These are phyloP conservation scores for Saturnispora quitensis DNA, from an alignment of 805 yeast species.

Conservation along the genomic window DNA sequence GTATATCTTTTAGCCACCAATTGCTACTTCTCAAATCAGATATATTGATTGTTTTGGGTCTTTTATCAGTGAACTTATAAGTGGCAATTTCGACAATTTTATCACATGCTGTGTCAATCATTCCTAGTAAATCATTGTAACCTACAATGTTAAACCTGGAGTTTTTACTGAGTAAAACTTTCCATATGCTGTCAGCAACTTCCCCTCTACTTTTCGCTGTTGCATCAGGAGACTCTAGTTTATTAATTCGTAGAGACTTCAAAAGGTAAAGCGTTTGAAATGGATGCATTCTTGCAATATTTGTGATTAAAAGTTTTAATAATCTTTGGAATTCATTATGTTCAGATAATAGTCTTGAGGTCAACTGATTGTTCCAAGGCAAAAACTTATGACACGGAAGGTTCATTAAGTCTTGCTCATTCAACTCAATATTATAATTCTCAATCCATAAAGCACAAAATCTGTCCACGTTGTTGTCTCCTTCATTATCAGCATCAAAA, in stretches of 20 bases:
- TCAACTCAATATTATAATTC: slow-evolving; percentile 25
- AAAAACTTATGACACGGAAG: slow-evolving; percentile 57
- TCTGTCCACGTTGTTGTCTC: slow-evolving; percentile 56
- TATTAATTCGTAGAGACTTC: slow-evolving; percentile 41
- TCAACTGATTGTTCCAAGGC: slow-evolving; percentile 76
- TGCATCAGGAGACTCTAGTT: slow-evolving; percentile 27
- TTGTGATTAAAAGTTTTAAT: slow-evolving; percentile 28
- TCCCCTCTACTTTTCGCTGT: slow-evolving; percentile 36
- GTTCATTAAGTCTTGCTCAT: slow-evolving; percentile 29
- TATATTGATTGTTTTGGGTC: slow-evolving; percentile 26
- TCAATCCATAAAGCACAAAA: slow-evolving; percentile 82
- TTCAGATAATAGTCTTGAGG: slow-evolving; percentile 55
- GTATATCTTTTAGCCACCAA: slow-evolving; percentile 52
- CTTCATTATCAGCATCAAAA: slow-evolving; percentile 29
- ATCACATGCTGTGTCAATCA: slow-evolving; percentile 43
- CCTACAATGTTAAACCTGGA: slow-evolving; percentile 10
- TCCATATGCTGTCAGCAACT: slow-evolving; percentile 45
- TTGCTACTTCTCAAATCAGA: slow-evolving; percentile 23
- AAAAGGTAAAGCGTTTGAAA: slow-evolving; percentile 60
- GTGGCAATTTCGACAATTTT: slow-evolving; percentile 45
- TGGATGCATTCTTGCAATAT: slow-evolving; percentile 51
- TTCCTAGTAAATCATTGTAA: slow-evolving; percentile 25
- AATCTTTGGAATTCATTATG: slow-evolving; percentile 43
- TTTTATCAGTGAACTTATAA: slow-evolving; percentile 30
- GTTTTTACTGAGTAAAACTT: slow-evolving; percentile 21